Evolutionary conservation across 2,329 filamentous ascomycete genomes (phyloP).

Genomic region (Cordyceps fumosorosea): DNA sequence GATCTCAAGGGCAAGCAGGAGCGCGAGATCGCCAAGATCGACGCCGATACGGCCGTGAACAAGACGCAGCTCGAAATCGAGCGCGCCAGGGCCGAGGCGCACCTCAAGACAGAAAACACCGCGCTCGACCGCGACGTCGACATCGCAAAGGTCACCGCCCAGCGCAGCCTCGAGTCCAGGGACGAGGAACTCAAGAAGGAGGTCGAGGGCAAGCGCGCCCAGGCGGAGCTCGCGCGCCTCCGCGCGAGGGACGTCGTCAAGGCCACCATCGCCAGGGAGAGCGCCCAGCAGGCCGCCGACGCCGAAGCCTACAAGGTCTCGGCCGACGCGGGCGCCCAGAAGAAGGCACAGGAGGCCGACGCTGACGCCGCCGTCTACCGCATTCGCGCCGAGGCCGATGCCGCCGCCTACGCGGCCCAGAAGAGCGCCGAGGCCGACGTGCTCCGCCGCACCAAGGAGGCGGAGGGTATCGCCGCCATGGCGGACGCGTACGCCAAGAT

Average conservation of each 20-base stretch:
- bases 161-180: constrained; percentile 63
- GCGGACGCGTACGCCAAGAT: constrained; percentile 73
- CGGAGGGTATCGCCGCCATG: constrained; percentile 70
- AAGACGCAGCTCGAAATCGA: constrained; percentile 81
- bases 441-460: constrained; percentile 61
- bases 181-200: constrained; percentile 76
- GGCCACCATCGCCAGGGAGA: constrained; percentile 59
- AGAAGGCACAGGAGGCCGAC: constrained; percentile 38
- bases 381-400: constrained; percentile 22
- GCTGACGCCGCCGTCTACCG: constrained; percentile 46
- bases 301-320: constrained; percentile 36
- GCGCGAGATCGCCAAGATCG: constrained; percentile 81
- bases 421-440: constrained; percentile 54
- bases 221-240: constrained; percentile 73
- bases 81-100: constrained; percentile 71
- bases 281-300: constrained; percentile 58
- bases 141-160: constrained; percentile 67
- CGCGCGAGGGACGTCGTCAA: constrained; percentile 69
- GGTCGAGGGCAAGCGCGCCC: constrained; percentile 70
- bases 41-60: constrained; percentile 75
- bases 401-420: constrained; percentile 28
- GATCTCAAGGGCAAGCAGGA: constrained; percentile 74
- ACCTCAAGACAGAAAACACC: constrained; percentile 65
- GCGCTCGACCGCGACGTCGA: constrained; percentile 67
- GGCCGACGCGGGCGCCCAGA: constrained; percentile 46